phyloP scores from a whole-genome alignment of 2,329 filamentous ascomycete species.

The Pseudogymnoascus sp. region DNA sequence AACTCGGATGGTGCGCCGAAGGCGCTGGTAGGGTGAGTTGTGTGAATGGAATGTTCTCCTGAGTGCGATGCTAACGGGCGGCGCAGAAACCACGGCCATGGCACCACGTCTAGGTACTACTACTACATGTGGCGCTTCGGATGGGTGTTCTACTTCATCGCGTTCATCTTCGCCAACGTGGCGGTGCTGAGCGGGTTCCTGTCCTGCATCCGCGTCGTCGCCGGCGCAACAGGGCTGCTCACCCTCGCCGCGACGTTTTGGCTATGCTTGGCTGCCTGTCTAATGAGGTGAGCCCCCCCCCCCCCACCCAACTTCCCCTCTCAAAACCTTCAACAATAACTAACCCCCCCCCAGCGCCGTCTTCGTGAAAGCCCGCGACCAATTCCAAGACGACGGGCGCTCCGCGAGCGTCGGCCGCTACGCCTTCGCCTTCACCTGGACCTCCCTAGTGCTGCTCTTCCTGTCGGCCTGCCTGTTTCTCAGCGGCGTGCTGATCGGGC shows the following conservation, averaged over 20 bases:
- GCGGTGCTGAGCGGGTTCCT: constrained; percentile 62
- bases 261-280: constrained; percentile 53
- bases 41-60: constrained; percentile 8
- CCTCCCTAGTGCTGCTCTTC: constrained; percentile 56
- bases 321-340: constrained; percentile 14
- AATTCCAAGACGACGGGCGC: constrained; percentile 49
- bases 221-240: constrained; percentile 54
- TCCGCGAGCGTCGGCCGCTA: constrained; percentile 54
- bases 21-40: constrained; percentile 45
- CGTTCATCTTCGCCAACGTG: constrained; percentile 65
- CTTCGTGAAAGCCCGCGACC: constrained; percentile 62
- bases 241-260: constrained; percentile 57
- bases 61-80: constrained; percentile 7
- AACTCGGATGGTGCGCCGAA: constrained; percentile 43
- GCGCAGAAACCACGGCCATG: constrained; percentile 41
- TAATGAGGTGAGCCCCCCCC: constrained; percentile 61
- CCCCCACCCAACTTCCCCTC: constrained; percentile 19
- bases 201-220: constrained; percentile 61
- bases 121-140: constrained; percentile 86
- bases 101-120: constrained; percentile 52
- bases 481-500: constrained; percentile 39
- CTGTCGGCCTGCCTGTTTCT: constrained; percentile 61
- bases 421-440: constrained; percentile 73
- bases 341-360: constrained; percentile 35
- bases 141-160: constrained; percentile 84